Conservation (phyloP, 306 rosid species). For the Rosa persica region DNA sequence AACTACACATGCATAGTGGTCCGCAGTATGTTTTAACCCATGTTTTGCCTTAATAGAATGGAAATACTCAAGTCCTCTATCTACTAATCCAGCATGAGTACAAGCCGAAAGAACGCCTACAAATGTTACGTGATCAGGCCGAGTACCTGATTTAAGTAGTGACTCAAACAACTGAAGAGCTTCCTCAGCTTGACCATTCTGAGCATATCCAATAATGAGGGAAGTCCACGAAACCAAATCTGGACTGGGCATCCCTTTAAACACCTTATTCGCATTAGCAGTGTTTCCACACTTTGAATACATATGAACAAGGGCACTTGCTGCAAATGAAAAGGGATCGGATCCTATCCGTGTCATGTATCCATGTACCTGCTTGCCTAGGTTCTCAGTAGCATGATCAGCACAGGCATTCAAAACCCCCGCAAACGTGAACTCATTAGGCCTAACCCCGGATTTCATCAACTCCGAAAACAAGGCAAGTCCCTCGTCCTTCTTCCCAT, state of each 20-base stretch:
- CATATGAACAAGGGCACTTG: slow-evolving; percentile 61
- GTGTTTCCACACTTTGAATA: slow-evolving; percentile 65
- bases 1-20: slow-evolving; percentile 67
- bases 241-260: slow-evolving; percentile 46
- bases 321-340: slow-evolving; percentile 51
- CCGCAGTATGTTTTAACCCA: slow-evolving; percentile 49
- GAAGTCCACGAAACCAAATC: slow-evolving; percentile 75
- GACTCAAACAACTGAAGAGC: slow-evolving; percentile 57
- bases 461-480: slow-evolving; percentile 51
- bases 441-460: slow-evolving; percentile 42
- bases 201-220: slow-evolving; percentile 66
- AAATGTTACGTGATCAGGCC: slow-evolving; percentile 60
- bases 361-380: slow-evolving; percentile 62
- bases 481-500: slow-evolving; percentile 63
- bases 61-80: slow-evolving; percentile 61
- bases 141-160: slow-evolving; percentile 52
- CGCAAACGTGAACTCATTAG: slow-evolving; percentile 64
- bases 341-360: slow-evolving; percentile 57
- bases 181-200: slow-evolving; percentile 54
- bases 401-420: slow-evolving; percentile 71
- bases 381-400: slow-evolving; percentile 47
- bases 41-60: slow-evolving; percentile 54
- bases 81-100: slow-evolving; percentile 62
- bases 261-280: slow-evolving; percentile 51
- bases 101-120: slow-evolving; percentile 73